Evolutionary conservation across 2,329 filamentous ascomycete genomes (phyloP).

Genomic region (Nectriaceae sp.): DNA sequence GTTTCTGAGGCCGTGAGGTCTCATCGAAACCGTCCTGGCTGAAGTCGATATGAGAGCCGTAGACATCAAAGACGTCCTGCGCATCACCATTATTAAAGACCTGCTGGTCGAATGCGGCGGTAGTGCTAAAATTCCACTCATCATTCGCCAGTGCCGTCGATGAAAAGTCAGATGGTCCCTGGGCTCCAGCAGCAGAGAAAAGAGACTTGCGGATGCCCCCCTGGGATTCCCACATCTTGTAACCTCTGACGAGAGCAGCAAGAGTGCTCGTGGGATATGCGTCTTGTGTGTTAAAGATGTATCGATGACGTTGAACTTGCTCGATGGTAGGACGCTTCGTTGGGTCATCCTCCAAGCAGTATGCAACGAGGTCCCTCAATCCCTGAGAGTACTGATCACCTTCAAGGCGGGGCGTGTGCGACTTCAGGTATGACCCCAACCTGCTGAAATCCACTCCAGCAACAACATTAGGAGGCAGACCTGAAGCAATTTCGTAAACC

Average conservation of each 20-base stretch:
- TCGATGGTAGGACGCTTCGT: conserved; percentile 69
- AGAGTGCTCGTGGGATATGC: conserved; percentile 66
- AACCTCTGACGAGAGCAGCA: conserved; percentile 67
- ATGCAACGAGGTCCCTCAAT: conserved; percentile 70
- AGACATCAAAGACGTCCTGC: conserved; percentile 62
- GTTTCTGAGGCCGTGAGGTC: conserved; percentile 54
- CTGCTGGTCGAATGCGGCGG: conserved; percentile 62
- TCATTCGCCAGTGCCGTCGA: conserved; percentile 53
- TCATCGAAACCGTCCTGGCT: conserved; percentile 46
- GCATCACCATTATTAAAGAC: conserved; percentile 54
- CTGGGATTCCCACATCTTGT: conserved; percentile 73
- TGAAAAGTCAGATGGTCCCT: conserved; percentile 48
- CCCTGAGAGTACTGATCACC: conserved; percentile 70
- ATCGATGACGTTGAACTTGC: conserved; percentile 68
- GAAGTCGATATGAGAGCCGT: conserved; percentile 60
- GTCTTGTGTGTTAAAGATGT: conserved; percentile 63
- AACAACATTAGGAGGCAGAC: conserved; percentile 69
- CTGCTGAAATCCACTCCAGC: conserved; percentile 51
- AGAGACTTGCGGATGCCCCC: conserved; percentile 70
- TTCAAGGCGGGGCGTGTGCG: conserved; percentile 67
- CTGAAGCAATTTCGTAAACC: conserved; percentile 79
- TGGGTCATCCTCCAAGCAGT: conserved; percentile 71
- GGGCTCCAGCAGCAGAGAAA: conserved; percentile 61
- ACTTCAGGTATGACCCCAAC: conserved; percentile 59
- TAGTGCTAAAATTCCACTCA: conserved; percentile 70